Evolutionary conservation across 768 basidiomycete genomes (phyloP).

Genomic region (Podaxis sp.): DNA sequence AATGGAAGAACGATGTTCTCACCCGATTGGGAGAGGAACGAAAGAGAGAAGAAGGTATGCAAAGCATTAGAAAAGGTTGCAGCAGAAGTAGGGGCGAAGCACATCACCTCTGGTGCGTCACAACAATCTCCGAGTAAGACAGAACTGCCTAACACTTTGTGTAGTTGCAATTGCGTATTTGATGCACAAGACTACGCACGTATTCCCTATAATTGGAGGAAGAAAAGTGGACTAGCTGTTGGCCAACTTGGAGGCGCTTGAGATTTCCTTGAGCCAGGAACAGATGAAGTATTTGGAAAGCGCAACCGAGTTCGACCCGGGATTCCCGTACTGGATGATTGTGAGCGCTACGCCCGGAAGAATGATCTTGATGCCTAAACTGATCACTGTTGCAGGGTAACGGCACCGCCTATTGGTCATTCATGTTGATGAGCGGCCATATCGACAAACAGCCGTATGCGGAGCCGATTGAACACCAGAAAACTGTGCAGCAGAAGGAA

Average conservation of each 20-base stretch:
- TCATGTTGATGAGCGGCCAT: too few species aligned
- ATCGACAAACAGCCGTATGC: too few species aligned
- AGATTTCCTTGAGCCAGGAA: slow-evolving; percentile 34
- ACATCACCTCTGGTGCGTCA: slow-evolving; percentile 40
- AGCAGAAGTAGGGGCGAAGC: slow-evolving; percentile 43
- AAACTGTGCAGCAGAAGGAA: too few species aligned
- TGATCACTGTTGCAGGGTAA: too few species aligned
- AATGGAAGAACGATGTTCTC: slow-evolving; percentile 31
- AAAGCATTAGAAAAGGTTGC: slow-evolving; percentile 41
- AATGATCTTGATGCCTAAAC: too few species aligned
- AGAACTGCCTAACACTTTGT: neutral
- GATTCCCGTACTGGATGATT: slow-evolving; percentile 36
- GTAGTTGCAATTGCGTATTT: slow-evolving; percentile 50
- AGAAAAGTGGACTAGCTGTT: slow-evolving; percentile 48
- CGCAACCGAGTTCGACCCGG: slow-evolving; percentile 37
- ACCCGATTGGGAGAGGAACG: slow-evolving; percentile 41
- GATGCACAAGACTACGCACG: slow-evolving; percentile 51
- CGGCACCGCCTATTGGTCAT: too few species aligned
- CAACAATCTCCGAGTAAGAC: neutral
- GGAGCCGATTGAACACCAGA: too few species aligned
- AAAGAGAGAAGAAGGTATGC: slow-evolving; percentile 29
- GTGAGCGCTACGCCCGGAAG: slow-evolving; percentile 20
- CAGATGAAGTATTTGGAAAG: slow-evolving; percentile 30
- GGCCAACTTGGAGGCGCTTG: slow-evolving; percentile 38
- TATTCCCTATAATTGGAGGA: slow-evolving; percentile 50